A percentile compares a stretch with the other conserved stretches of the same genome.
Conservation (phyloP, 257 asterid species). For the Leptodermis oblonga region DNA sequence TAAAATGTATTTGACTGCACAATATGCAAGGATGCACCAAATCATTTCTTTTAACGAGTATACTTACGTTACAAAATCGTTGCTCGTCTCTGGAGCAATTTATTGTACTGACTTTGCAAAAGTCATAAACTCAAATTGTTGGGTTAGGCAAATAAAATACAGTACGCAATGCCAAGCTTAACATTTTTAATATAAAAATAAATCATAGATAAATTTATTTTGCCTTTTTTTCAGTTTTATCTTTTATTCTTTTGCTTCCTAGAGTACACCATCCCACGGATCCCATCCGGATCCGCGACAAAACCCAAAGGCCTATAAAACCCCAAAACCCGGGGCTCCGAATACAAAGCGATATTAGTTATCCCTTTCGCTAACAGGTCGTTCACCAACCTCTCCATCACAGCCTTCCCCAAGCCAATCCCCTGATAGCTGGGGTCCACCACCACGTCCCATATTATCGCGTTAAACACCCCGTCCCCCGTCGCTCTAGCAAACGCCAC, state of each 20-base stretch:
- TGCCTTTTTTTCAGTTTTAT: too few species aligned
- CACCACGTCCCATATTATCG: conserved; percentile 95
- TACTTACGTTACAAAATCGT: too few species aligned
- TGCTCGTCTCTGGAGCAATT: too few species aligned
- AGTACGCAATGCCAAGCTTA: too few species aligned
- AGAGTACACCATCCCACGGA: conserved; percentile 84
- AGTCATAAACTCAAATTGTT: too few species aligned
- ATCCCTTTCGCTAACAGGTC: conserved; percentile 72
- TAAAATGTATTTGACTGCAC: too few species aligned
- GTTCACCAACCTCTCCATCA: conserved; percentile 71
- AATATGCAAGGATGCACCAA: too few species aligned
- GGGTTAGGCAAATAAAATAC: neutral
- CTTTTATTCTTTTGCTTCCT: conserved; percentile 45
- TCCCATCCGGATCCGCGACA: conserved; percentile 92
- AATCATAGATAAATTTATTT: too few species aligned
- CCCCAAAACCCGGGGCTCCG: conserved; percentile 97
- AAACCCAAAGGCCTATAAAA: conserved; percentile 90
- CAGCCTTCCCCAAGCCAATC: conserved; percentile 88
- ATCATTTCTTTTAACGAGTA: too few species aligned
- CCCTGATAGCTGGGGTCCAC: conserved; percentile 98
- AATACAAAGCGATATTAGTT: conserved; percentile 66
- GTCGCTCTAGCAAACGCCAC: conserved; percentile 99
- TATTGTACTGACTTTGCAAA: too few species aligned
- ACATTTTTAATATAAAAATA: too few species aligned
- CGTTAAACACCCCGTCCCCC: conserved; percentile 88